Evolutionary conservation across 1,139 yeast genomes (phyloP).

Genomic region (Saccharomyces hybrid): DNA sequence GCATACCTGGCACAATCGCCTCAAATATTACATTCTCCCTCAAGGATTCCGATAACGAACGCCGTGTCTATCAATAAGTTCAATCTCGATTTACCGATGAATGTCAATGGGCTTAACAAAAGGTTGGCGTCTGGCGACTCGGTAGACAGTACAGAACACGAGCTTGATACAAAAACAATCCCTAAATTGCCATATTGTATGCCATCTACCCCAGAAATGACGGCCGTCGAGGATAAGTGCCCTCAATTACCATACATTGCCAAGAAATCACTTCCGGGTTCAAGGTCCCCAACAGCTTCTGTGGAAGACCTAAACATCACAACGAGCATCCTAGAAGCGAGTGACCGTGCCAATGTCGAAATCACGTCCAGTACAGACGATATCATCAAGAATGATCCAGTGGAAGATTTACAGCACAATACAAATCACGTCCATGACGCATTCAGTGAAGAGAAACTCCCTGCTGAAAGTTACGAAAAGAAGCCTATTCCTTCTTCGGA

Average conservation of each 20-base stretch:
- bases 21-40: constrained; percentile 11
- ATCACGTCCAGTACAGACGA: neutral
- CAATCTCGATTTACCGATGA: neutral
- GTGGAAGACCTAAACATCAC: neutral
- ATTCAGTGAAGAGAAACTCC: no score
- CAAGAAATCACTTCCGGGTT: neutral
- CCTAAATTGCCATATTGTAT: neutral
- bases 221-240: neutral
- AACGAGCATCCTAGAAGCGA: neutral
- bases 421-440: no score
- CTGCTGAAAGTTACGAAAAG: no score
- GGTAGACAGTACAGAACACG: neutral
- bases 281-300: neutral
- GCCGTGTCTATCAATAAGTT: constrained; percentile 22
- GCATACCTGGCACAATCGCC: neutral
- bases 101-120: neutral
- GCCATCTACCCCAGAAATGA: neutral
- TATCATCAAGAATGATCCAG: neutral
- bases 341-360: no score
- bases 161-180: neutral
- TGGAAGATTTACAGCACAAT: neutral
- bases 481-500: no score
- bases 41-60: constrained; percentile 24
- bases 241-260: neutral
- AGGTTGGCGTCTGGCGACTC: neutral